phyloP scores from a whole-genome alignment of 2,329 filamentous ascomycete species.

The Fusarium staphyleae region DNA sequence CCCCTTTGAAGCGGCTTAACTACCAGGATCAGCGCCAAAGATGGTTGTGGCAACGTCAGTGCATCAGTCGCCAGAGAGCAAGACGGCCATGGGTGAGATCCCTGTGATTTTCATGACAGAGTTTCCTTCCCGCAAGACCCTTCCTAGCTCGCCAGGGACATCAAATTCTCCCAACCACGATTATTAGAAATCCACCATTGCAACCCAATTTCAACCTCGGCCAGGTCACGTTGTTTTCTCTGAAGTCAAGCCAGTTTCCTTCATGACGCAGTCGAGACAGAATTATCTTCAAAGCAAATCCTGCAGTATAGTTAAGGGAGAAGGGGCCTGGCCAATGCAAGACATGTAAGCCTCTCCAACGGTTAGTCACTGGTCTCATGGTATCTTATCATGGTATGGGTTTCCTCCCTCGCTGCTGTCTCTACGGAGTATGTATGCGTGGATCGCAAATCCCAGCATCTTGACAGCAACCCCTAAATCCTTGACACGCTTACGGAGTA shows the following conservation, averaged over 20 bases:
- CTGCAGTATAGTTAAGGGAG: conserved; percentile 7
- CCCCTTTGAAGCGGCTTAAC: conserved; percentile 6
- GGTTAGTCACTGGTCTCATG: background rate
- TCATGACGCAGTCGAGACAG: background rate
- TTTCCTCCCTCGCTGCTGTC: conserved; percentile 4
- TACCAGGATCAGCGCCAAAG: conserved; percentile 15
- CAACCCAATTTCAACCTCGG: conserved; percentile 27
- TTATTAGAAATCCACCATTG: conserved; percentile 5
- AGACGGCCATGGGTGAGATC: background rate
- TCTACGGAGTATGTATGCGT: too few species aligned
- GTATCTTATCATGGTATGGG: conserved; percentile 4
- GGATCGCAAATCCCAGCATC: conserved; percentile 20
- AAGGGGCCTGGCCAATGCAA: conserved; percentile 2
- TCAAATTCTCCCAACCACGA: conserved; percentile 18
- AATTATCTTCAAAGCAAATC: background rate
- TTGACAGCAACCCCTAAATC: conserved; percentile 15
- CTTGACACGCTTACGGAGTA: conserved; percentile 8
- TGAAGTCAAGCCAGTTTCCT: too few species aligned
- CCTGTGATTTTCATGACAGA: conserved; percentile 1
- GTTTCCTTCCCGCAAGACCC: conserved; percentile 7
- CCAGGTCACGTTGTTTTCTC: too few species aligned
- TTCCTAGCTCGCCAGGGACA: conserved; percentile 10
- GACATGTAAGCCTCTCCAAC: conserved; percentile 8
- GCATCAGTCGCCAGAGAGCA: background rate
- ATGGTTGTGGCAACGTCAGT: conserved; percentile 1